Base-by-base conservation (phyloP, 192 early-diverging fungal species). In the Glomus cerebriforme region DNA sequence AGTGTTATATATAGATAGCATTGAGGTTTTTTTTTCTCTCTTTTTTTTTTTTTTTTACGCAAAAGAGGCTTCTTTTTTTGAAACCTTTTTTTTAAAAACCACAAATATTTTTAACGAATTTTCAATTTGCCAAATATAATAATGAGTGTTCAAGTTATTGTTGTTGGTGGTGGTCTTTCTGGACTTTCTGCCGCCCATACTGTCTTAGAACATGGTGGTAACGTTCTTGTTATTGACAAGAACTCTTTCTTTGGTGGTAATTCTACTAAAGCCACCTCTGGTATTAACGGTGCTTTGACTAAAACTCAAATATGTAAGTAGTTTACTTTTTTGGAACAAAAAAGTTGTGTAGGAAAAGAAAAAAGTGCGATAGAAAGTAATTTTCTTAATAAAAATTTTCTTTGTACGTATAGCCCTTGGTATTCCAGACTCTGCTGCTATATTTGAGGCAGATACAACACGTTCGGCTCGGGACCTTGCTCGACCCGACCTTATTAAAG, bases 251-350 rank as follows among this genome's bases (percentile, higher is more conserved):
- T 96, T 77, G 95, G 95, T 59, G 96, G 96, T 34, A 98, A 98
- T 91, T 97, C 96, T 58, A 97, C 96, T 79, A 98, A 98, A 87
- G 97, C 97, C 29, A 97, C 96, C 19, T 97, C 96, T 6, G 97
- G 97, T 74, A 99, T 99, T 85, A 99, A 97, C 88, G 96, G 96
- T 59, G 96, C 93, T 49, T 86, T 93, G 45, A 99, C 97, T 59
- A 89, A 88, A 66, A 94, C 95, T 62, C 97, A 99, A 81, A 86
- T 91, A 47, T 76, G 85, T 85, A 79, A 43, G 80, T 80, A 58
- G 2, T 4, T 26, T 5, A 39, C 4, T 13, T 65, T 47, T 27
- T 27, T 43, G 39, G 10, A 43, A 43, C 39, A 10, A 43, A n/a
- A n/a, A 12, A 43, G 9, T 43, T 43, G 27, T 45, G 7, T 7